These are phyloP conservation scores for Gastrodia elata DNA, from an alignment of 106 monocot species.

Conservation along the genomic window DNA sequence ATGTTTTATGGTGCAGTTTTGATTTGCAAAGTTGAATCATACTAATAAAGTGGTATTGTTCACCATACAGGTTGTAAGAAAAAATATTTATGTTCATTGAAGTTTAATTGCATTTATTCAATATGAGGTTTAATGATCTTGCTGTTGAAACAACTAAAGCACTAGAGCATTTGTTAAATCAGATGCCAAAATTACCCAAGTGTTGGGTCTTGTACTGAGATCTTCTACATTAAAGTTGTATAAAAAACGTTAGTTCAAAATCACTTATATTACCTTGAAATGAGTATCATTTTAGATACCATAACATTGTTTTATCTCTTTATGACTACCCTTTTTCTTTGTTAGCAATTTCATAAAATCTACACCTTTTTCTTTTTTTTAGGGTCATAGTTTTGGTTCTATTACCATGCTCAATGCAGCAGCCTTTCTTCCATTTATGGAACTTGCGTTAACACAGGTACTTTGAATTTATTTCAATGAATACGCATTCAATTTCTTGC, in stretches of 20 bases:
- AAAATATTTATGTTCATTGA: too few relatives aligned
- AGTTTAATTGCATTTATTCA: too few relatives aligned
- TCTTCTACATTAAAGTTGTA: not conserved
- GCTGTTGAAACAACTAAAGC: too few relatives aligned
- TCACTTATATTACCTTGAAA: not conserved
- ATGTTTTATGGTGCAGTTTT: too few relatives aligned
- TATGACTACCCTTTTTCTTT: not conserved
- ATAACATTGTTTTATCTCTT: not conserved
- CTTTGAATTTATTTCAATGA: not conserved
- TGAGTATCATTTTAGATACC: not conserved
- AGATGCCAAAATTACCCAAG: too few relatives aligned
- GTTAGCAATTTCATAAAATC: not conserved
- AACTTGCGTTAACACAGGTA: conserved; percentile 8
- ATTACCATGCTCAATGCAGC: not conserved
- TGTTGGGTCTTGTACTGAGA: too few relatives aligned
- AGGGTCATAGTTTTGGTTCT: not conserved
- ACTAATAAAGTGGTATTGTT: too few relatives aligned
- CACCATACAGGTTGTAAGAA: too few relatives aligned
- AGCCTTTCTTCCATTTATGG: conserved; percentile 2
- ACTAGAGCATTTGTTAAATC: too few relatives aligned
- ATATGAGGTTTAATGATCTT: too few relatives aligned
- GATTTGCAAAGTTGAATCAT: too few relatives aligned
- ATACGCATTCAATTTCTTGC: not conserved
- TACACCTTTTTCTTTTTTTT: not conserved
- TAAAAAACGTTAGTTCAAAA: not conserved